Percentiles rank a stretch among this genome's conserved stretches.
Conservation (phyloP, 805 yeast species). For the Myxozyma nipponensis region DNA sequence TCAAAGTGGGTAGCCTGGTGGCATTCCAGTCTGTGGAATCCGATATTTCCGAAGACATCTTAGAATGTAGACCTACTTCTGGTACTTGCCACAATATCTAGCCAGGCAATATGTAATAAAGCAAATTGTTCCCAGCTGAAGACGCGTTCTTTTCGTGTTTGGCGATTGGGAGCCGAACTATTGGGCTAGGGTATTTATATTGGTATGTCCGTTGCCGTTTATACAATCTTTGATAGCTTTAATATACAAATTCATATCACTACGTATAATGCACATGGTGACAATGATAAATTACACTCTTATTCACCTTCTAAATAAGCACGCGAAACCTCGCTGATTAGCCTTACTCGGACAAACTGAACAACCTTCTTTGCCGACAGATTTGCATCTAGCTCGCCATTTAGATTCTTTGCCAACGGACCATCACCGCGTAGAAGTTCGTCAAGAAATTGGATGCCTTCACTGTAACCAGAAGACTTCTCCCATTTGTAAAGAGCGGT, state of each 20-base stretch:
- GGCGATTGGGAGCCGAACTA: too few species aligned
- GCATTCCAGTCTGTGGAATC: constrained; percentile 71
- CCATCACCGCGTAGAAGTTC: background rate
- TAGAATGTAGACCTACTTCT: too few species aligned
- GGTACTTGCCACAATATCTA: too few species aligned
- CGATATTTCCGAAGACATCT: constrained; percentile 29
- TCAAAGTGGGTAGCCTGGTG: constrained; percentile 53
- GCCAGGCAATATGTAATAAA: too few species aligned
- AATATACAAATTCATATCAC: too few species aligned
- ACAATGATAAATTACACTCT: background rate
- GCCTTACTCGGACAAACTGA: constrained; percentile 14
- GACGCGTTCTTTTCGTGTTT: background rate
- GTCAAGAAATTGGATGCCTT: constrained; percentile 25
- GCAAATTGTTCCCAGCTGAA: too few species aligned
- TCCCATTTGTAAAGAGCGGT: constrained; percentile 31
- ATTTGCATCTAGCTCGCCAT: background rate
- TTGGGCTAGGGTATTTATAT: too few species aligned
- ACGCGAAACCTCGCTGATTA: constrained; percentile 30
- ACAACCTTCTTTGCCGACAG: constrained; percentile 20
- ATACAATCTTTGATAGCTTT: too few species aligned
- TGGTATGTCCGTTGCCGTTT: too few species aligned
- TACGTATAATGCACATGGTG: too few species aligned
- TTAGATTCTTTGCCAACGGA: background rate
- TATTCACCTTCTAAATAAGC: constrained; percentile 28
- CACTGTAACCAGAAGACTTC: constrained; percentile 5